Percentiles rank a stretch among this genome's conserved stretches.
These are phyloP conservation scores for Collybia nuda DNA, from an alignment of 768 basidiomycete species.

Conservation along the genomic window DNA sequence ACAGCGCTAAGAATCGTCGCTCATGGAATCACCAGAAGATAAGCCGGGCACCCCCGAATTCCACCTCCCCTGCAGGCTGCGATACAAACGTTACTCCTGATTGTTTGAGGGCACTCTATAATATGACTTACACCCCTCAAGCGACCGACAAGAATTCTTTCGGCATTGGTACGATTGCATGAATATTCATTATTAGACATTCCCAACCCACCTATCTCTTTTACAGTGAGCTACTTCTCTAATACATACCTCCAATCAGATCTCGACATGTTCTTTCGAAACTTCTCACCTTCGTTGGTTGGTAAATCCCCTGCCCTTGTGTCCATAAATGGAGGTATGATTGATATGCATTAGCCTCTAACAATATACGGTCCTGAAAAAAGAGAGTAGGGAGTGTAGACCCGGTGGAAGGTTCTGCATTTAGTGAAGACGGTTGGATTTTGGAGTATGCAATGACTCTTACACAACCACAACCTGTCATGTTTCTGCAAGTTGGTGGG, in stretches of 20 bases:
- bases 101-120: conserved; percentile 33
- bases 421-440: conserved; percentile 44
- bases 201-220: conserved; percentile 1
- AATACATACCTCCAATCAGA: conserved; percentile 41
- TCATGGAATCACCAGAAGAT: not conserved
- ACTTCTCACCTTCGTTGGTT: conserved; percentile 38
- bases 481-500: conserved; percentile 31
- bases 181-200: not conserved
- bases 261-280: conserved; percentile 39
- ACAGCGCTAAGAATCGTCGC: not conserved
- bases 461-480: conserved; percentile 26
- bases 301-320: conserved; percentile 37
- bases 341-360: not conserved
- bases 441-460: conserved; percentile 46
- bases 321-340: conserved; percentile 46
- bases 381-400: conserved; percentile 12
- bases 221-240: conserved; percentile 41
- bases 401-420: conserved; percentile 17
- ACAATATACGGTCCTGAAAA: not conserved
- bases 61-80: conserved; percentile 16
- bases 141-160: conserved; percentile 24
- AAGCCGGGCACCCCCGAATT: conserved; percentile 7
- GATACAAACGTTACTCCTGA: conserved; percentile 23
- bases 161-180: conserved; percentile 25
- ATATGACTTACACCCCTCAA: conserved; percentile 29